phyloP scores from a whole-genome alignment of 2,329 filamentous ascomycete species.

The Trichoderma sp. region DNA sequence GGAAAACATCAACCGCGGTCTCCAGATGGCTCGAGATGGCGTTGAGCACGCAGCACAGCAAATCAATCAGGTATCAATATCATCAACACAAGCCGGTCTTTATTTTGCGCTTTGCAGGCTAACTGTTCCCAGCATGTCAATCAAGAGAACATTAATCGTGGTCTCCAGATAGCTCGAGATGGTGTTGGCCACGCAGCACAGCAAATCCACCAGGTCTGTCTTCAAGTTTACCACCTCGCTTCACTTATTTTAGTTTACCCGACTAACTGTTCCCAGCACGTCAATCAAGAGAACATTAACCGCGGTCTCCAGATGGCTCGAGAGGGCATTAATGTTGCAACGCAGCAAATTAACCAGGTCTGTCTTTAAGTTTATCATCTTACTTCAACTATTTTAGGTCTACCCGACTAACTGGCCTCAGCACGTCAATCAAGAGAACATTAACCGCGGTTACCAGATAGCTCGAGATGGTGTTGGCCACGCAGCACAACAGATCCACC shows the following conservation, averaged over 20 bases:
- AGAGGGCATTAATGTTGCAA: neutral
- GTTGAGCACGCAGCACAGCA: neutral
- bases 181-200: neutral
- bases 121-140: neutral
- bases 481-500: neutral
- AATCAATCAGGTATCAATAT: neutral
- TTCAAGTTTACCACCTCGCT: neutral
- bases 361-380: neutral
- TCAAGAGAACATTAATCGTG: neutral
- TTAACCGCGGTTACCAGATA: neutral
- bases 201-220: neutral
- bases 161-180: neutral
- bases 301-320: neutral
- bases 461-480: neutral
- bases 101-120: neutral
- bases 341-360: neutral
- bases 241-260: neutral
- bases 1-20: conserved; percentile 3
- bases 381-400: neutral
- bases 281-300: neutral
- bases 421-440: neutral
- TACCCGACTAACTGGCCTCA: neutral
- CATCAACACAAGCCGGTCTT: too few species aligned
- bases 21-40: neutral
- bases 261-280: neutral